Evolutionary conservation across 495 filamentous ascomycete genomes (phyloP), one percentile per base, ranked within the genome.

Genomic region (Usnea hakonensis): DNA sequence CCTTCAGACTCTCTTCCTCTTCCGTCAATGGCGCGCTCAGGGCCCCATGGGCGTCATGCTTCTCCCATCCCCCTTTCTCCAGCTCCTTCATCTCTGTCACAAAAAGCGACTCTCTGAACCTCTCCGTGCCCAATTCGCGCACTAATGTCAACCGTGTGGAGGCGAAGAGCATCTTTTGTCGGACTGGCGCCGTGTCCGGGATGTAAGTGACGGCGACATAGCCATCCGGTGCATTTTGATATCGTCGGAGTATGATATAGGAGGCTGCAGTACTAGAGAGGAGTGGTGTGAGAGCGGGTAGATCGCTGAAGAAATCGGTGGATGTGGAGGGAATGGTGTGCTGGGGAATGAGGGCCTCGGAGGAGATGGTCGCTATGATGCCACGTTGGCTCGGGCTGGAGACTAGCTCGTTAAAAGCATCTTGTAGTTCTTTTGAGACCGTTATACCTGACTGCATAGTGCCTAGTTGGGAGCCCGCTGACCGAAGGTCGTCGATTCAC

Each of bases 161-260:
- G 38, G 94, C 93, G 74, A 97, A 96, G 56, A 98, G 83, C 80
- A 91, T 97, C 81, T 98, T 98, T 67, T 93, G 87, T 44, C 94
- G 87, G 43, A 98, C 94, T 21, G 88, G 88, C 7, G 94, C 93
- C 58, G 87, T 75, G 70, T 91, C 90, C 5, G 94, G 94, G 50
- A 98, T 89, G 71, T 96, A 97, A 36, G 94, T 92, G 50, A 97
- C 76, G 52, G 89, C 89, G 57, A 91, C 74, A 64, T 94, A 85
- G 26, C 72, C 70, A 26, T 76, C 71, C 14, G 68, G 40, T 5
- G 78, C 78, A 11, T 73, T 66, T 43, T 79, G 71, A 62, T 86
- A 81, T 36, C 86, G 84, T 7, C 92, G 88, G 44, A 96, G 85
- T 62, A 98, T 80, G 62, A 96, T 81, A 77, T 95, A 97, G 66